Evolutionary conservation across 768 basidiomycete species (phyloP).

Genomic region (Psilocybe cubensis): DNA sequence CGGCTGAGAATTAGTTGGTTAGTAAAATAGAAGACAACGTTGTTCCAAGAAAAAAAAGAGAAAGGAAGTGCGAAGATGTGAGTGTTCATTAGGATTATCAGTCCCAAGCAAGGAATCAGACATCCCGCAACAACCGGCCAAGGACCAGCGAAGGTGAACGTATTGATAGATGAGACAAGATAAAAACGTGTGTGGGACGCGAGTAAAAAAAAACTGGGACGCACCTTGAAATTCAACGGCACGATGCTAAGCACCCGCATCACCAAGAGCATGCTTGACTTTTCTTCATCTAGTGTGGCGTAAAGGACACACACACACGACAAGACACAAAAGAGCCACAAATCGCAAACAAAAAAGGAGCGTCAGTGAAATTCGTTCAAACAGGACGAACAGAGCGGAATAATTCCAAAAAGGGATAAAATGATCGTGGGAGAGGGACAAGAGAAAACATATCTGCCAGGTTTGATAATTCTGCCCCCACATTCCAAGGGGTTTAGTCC

Average conservation of each 20-base stretch:
- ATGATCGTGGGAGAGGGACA: conserved; percentile 33
- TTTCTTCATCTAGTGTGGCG: conserved; percentile 80
- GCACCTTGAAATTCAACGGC: conserved; percentile 90
- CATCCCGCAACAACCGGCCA: not conserved
- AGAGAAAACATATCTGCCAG: not conserved
- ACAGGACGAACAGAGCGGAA: conserved; percentile 12
- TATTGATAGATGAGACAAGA: not conserved
- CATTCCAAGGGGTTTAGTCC: not conserved
- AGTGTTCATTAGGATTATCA: not conserved
- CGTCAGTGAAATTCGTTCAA: too few species aligned
- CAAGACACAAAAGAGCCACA: not conserved
- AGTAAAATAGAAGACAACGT: conserved; percentile 1
- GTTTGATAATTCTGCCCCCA: not conserved
- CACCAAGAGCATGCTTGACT: conserved; percentile 91
- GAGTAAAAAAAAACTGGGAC: conserved; percentile 22
- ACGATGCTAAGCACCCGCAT: conserved; percentile 97
- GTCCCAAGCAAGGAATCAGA: not conserved
- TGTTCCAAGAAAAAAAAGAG: conserved; percentile 1
- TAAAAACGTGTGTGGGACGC: conserved; percentile 2
- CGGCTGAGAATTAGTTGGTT: conserved; percentile 47
- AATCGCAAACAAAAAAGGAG: too few species aligned
- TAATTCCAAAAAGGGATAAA: conserved; percentile 3
- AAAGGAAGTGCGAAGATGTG: not conserved
- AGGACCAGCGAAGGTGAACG: not conserved
- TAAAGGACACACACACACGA: too few species aligned